phyloP scores from a whole-genome alignment of 306 rosid species.

The Malus orientalis region DNA sequence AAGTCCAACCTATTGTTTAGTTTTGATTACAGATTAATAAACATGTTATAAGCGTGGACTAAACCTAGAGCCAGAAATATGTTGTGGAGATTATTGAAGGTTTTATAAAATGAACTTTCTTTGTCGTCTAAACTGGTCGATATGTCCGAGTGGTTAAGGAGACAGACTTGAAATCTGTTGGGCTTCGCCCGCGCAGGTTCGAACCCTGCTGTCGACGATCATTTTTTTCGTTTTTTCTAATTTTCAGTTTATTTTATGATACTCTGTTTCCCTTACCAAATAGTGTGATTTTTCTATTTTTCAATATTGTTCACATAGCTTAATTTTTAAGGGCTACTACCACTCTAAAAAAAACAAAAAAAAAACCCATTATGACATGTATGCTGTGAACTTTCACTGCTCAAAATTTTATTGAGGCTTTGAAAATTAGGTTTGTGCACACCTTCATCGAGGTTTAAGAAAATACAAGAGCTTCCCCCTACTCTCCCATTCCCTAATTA shows the following conservation, averaged over 20 bases:
- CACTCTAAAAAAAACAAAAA: no score
- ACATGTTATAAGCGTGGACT: no score
- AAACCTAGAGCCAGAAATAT: background rate
- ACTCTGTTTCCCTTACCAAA: no score
- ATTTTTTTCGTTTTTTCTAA: background rate
- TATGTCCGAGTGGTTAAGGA: constrained; percentile 21
- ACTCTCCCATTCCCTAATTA: background rate
- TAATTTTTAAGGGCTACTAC: no score
- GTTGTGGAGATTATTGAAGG: background rate
- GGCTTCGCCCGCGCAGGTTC: constrained; percentile 24
- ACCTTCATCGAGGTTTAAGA: background rate
- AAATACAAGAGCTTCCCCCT: background rate
- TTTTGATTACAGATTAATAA: no score
- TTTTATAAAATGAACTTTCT: background rate
- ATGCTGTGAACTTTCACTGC: background rate
- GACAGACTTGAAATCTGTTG: constrained; percentile 27
- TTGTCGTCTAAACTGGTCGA: background rate
- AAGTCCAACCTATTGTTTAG: background rate
- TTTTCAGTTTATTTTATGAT: background rate
- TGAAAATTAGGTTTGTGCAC: background rate
- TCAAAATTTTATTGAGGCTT: background rate
- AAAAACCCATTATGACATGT: background rate
- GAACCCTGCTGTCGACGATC: constrained; percentile 15
- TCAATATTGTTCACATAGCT: background rate
- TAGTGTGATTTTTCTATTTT: background rate